Base-by-base conservation (phyloP, 2,329 filamentous ascomycete genomes). In the Sporothrix curviconia region DNA sequence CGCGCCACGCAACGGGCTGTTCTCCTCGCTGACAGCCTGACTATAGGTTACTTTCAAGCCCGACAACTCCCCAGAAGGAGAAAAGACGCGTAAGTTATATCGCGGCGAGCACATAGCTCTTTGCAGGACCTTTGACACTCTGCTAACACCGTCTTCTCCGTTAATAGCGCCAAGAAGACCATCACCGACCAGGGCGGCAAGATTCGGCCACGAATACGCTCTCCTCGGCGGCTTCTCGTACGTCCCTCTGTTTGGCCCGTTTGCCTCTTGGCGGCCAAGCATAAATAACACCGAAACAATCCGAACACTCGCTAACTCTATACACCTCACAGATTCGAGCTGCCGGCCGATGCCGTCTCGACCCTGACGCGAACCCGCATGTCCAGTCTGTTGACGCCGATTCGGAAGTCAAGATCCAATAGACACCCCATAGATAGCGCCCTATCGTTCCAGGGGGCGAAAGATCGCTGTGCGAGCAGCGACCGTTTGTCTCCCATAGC, bases 201-300 rank as follows among this genome's bases (percentile, higher is more conserved):
- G 72, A 94, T 97, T n/a, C 75, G 83, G 76, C 56, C 85, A 94
- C 66, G 89, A 94, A 71, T 96, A 90, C 78, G 86, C 76, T 60
- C 74, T 96, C 66, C 91, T 96, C 80, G 95, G 92, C 77, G 92
- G 87, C 59, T 96, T 96, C 77, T 86, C 89, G 92, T 96, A 84
- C 65, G 89, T 55, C 25, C n/a, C 25, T 11, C n/a, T 32, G 3
- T 15, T 24, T 14, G n/a, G n/a, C n/a, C n/a, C n/a, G n/a, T n/a
- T n/a, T n/a, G n/a, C n/a, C n/a, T n/a, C n/a, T n/a, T n/a, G n/a
- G n/a, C n/a, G n/a, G n/a, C n/a, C n/a, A n/a, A n/a, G n/a, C n/a
- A n/a, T n/a, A n/a, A n/a, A n/a, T n/a, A n/a, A n/a, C n/a, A n/a
- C n/a, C n/a, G n/a, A 49, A 43, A 47, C 40, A 30, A 9, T 5